These are phyloP conservation scores for Tardiomyces depauwii DNA, from an alignment of 1,139 yeast genomes.

Conservation along the genomic window DNA sequence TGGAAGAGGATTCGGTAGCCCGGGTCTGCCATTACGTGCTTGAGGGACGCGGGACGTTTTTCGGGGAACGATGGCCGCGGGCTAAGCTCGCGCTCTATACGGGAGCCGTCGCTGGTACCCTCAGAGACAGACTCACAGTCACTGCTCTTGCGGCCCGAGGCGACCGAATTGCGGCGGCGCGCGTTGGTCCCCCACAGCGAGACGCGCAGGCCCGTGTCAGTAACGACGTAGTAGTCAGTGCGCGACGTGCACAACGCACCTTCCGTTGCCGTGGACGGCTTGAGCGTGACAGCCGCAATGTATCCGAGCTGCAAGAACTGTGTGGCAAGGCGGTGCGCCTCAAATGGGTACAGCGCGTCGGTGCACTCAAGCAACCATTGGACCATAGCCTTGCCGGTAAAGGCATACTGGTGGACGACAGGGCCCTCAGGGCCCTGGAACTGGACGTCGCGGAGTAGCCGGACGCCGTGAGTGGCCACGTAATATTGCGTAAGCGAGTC, in stretches of 20 bases:
- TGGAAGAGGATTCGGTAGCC: conserved; percentile 64
- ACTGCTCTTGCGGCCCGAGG: too few relatives aligned
- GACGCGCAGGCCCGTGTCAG: conserved; percentile 9
- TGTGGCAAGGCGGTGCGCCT: conserved; percentile 53
- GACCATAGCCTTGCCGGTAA: conserved; percentile 66
- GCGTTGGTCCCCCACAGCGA: conserved; percentile 1
- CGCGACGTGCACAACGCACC: conserved; percentile 2
- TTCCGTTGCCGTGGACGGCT: too few relatives aligned
- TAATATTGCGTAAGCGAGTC: conserved; percentile 75
- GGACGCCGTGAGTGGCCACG: conserved; percentile 52
- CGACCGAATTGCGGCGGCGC: too few relatives aligned
- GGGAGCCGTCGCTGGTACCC: too few relatives aligned
- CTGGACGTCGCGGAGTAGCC: conserved; percentile 38
- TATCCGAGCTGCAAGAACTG: conserved; percentile 41
- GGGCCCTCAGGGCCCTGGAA: conserved; percentile 17
- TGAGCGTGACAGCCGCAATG: conserved; percentile 23
- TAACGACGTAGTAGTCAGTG: conserved; percentile 11
- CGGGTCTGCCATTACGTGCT: conserved; percentile 56
- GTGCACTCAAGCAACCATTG: conserved; percentile 93
- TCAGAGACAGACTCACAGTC: too few relatives aligned
- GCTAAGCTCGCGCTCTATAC: too few relatives aligned
- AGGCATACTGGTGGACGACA: conserved; percentile 31
- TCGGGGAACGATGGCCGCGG: too few relatives aligned
- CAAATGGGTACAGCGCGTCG: conserved; percentile 46
- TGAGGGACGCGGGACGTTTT: conserved; percentile 21